Conservation (phyloP, 441 rosid genomes). For the Flueggea neowawraea region DNA sequence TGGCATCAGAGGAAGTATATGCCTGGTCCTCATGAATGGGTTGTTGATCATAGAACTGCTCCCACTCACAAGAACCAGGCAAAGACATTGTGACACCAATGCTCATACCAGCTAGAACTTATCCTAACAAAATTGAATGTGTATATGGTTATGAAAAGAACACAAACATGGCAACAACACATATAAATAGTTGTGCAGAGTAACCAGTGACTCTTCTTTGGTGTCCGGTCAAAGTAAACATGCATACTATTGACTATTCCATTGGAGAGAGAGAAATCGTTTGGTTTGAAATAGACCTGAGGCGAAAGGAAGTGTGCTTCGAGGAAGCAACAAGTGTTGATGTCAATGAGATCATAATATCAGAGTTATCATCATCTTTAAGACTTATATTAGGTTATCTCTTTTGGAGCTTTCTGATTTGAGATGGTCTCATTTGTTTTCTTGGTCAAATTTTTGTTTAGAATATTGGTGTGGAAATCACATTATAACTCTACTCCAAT, state of each 20-base stretch:
- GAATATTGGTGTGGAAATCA: too few relatives aligned
- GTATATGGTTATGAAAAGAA: constrained; percentile 5
- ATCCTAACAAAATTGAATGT: too few relatives aligned
- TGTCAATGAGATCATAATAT: constrained; percentile 12
- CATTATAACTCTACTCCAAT: too few relatives aligned
- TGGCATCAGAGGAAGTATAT: constrained; percentile 16
- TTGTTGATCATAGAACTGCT: constrained; percentile 22
- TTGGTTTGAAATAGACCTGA: neutral
- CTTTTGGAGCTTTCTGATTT: constrained; percentile 12
- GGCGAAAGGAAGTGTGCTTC: constrained; percentile 22
- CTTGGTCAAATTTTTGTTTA: constrained; percentile 19
- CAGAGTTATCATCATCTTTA: constrained; percentile 6
- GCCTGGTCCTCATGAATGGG: neutral
- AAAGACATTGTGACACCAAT: neutral
- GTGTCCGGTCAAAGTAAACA: constrained; percentile 28
- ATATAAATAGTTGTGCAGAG: constrained; percentile 4
- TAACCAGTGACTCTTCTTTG: neutral
- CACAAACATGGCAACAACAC: neutral
- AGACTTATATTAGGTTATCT: constrained; percentile 8
- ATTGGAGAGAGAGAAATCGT: neutral
- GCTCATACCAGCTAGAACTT: neutral
- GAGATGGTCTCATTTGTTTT: constrained; percentile 16
- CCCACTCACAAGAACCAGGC: constrained; percentile 20
- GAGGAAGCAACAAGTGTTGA: constrained; percentile 24
- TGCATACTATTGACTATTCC: constrained; percentile 23